Percentiles rank a stretch among this genome's conserved stretches.
These are phyloP conservation scores for Sanguinoderma infundibulare DNA, from an alignment of 1,284 basidiomycete genomes.

Conservation along the genomic window DNA sequence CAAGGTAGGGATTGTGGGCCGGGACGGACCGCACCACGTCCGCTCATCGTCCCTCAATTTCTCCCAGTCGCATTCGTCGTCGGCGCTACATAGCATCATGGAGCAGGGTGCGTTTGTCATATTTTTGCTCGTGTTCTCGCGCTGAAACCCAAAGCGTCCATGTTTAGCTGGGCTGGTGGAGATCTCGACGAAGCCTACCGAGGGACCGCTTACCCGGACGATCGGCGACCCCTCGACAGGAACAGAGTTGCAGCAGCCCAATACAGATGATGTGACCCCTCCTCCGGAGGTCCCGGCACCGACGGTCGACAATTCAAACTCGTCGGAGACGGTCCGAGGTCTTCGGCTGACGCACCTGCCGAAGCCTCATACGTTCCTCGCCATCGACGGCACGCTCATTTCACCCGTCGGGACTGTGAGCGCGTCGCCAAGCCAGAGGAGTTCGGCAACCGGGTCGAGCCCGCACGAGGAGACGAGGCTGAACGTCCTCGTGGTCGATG, in stretches of 20 bases:
- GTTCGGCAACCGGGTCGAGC: constrained; percentile 5
- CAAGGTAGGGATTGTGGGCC: neutral
- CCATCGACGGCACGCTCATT: constrained; percentile 24
- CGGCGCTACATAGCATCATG: constrained; percentile 69
- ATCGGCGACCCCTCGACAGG: constrained; percentile 53
- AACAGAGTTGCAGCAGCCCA: constrained; percentile 32
- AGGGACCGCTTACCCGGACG: constrained; percentile 48
- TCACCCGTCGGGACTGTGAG: constrained; percentile 25
- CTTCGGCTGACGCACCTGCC: constrained; percentile 29
- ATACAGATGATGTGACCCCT: constrained; percentile 22
- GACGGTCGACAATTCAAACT: constrained; percentile 13
- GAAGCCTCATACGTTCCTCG: constrained; percentile 28
- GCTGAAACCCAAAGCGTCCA: neutral
- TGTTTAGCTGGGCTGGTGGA: constrained; percentile 63
- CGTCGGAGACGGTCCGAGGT: constrained; percentile 23
- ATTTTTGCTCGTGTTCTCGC: neutral
- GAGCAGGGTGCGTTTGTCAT: constrained; percentile 64
- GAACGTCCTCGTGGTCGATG: constrained; percentile 77
- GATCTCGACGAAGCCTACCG: constrained; percentile 50
- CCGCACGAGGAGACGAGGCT: constrained; percentile 48
- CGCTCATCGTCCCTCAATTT: constrained; percentile 14
- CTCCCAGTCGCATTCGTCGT: constrained; percentile 39
- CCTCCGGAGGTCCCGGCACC: constrained; percentile 14
- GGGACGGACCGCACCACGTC: constrained; percentile 13
- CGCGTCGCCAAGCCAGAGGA: too few relatives aligned